Evolutionary conservation across 768 basidiomycete species (phyloP).

Genomic region (Trametes punicea): DNA sequence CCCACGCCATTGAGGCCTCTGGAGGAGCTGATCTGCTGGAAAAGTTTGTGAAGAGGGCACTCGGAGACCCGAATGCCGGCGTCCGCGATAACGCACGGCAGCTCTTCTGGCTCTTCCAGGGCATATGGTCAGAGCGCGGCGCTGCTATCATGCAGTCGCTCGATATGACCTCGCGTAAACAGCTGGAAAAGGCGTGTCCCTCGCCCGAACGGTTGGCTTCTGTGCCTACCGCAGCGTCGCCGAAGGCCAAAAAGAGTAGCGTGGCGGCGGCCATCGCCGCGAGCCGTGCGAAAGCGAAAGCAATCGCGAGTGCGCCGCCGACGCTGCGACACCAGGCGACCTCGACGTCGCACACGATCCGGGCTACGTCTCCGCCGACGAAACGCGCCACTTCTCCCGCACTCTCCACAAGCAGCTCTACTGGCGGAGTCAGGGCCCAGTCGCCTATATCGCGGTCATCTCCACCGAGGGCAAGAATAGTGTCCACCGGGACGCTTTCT

Average conservation of each 20-base stretch:
- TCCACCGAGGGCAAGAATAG: constrained; percentile 22
- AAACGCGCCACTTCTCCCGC: constrained; percentile 39
- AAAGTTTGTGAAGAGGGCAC: constrained; percentile 64
- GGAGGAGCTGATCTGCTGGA: constrained; percentile 73
- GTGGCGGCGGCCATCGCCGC: constrained; percentile 87
- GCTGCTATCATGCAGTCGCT: constrained; percentile 57
- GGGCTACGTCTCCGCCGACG: constrained; percentile 40
- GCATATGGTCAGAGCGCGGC: constrained; percentile 74
- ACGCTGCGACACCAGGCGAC: constrained; percentile 80
- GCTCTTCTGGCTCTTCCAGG: constrained; percentile 78
- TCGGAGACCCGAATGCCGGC: constrained; percentile 76
- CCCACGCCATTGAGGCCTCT: constrained; percentile 61
- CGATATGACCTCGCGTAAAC: constrained; percentile 68
- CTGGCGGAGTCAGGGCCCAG: constrained; percentile 22
- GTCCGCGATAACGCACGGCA: constrained; percentile 72
- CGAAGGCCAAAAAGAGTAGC: constrained; percentile 69
- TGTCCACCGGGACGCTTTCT: constrained; percentile 21
- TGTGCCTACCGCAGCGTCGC: constrained; percentile 45
- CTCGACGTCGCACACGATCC: constrained; percentile 57
- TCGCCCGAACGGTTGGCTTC: constrained; percentile 42
- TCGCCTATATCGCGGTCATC: constrained; percentile 23
- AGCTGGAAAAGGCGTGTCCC: constrained; percentile 84
- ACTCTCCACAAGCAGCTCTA: constrained; percentile 28
- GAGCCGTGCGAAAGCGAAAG: constrained; percentile 83
- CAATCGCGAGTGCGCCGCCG: constrained; percentile 79